A percentile compares a stretch with the other conserved stretches of the same genome.
These are phyloP conservation scores for Anisodus acutangulus DNA, from an alignment of 257 asterid species.

Conservation along the genomic window DNA sequence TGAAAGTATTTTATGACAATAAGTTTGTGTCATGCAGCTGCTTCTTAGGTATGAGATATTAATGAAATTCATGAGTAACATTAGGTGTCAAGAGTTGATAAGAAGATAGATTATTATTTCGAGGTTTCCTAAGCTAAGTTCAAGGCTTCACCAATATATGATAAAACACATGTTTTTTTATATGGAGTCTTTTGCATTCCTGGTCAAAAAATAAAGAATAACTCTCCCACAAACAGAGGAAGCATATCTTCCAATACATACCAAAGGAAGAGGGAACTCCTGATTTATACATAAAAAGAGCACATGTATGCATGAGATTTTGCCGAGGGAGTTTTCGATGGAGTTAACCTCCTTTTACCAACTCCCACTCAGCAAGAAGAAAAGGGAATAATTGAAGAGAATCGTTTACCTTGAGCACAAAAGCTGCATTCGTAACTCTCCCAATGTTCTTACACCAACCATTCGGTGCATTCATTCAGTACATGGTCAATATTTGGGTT, in stretches of 20 bases:
- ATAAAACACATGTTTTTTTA: not conserved
- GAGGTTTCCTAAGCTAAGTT: not conserved
- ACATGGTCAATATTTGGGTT: too few relatives aligned
- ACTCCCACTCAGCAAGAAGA: not conserved
- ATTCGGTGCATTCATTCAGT: too few relatives aligned
- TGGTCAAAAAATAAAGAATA: not conserved
- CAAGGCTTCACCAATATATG: not conserved
- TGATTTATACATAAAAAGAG: not conserved
- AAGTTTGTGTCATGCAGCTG: not conserved
- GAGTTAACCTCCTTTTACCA: not conserved
- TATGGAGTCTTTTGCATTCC: not conserved
- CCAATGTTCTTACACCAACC: too few relatives aligned
- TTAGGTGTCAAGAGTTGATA: not conserved
- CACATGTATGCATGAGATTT: not conserved
- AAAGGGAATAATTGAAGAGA: too few relatives aligned
- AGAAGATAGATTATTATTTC: too few relatives aligned
- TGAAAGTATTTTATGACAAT: not conserved
- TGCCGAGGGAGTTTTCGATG: not conserved
- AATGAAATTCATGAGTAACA: not conserved
- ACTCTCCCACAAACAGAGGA: not conserved
- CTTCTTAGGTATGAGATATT: not conserved
- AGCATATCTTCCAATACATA: not conserved
- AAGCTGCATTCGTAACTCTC: too few relatives aligned
- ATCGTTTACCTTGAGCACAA: too few relatives aligned
- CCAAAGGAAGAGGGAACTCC: not conserved